Conservation (phyloP, 2,329 filamentous ascomycete species). For the Trichoderma harzianum region DNA sequence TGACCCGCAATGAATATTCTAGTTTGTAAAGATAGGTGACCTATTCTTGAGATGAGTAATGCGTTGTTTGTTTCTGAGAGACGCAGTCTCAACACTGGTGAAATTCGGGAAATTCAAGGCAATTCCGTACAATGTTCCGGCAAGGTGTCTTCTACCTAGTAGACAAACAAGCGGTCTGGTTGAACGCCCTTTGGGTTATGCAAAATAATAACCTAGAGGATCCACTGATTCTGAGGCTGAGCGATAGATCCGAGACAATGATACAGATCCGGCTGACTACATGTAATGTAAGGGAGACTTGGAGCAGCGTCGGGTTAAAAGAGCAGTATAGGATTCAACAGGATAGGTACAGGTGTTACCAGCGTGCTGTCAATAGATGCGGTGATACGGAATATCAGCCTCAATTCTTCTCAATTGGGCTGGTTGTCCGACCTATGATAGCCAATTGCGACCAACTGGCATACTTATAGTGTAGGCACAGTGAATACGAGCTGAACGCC, state of each 20-base stretch:
- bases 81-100: background rate
- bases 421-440: background rate
- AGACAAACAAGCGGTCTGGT: background rate
- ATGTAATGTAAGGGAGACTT: background rate
- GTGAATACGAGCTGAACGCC: background rate
- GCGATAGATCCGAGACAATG: background rate
- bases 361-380: background rate
- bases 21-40: background rate
- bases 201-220: background rate
- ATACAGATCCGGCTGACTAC: background rate
- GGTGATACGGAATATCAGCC: background rate
- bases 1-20: background rate
- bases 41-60: background rate
- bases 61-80: background rate
- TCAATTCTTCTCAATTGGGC: background rate
- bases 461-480: background rate
- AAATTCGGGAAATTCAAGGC: background rate
- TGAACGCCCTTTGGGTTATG: background rate
- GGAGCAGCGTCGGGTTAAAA: background rate
- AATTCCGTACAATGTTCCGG: background rate
- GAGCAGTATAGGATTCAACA: background rate
- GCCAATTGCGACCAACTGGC: background rate
- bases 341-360: background rate
- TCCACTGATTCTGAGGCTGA: background rate
- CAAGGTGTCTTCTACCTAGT: background rate